Evolutionary conservation across 345 rosid genomes (phyloP).

Genomic region (Laguncularia racemosa): DNA sequence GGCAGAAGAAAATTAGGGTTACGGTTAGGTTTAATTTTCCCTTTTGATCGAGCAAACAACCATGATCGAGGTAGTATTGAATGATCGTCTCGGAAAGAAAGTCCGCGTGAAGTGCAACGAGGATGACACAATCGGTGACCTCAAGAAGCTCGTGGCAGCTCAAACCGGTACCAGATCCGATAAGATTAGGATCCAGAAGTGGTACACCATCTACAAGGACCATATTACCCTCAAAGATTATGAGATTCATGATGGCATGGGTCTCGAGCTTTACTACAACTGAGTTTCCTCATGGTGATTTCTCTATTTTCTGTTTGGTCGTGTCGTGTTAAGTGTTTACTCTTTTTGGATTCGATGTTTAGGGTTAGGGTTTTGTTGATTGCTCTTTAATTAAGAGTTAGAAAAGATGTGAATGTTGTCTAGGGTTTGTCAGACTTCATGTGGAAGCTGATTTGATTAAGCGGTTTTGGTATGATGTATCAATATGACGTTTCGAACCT

Average conservation of each 20-base stretch:
- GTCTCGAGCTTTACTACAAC: slow-evolving; percentile 71
- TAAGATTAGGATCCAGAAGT: slow-evolving; percentile 50
- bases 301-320: not conserved
- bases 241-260: slow-evolving; percentile 78
- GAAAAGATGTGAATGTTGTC: too few relatives aligned
- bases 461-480: too few relatives aligned
- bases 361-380: too few relatives aligned
- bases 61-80: slow-evolving; percentile 77
- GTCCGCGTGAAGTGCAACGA: slow-evolving; percentile 79
- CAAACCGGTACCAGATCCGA: slow-evolving; percentile 50
- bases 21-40: not conserved
- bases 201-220: slow-evolving; percentile 61
- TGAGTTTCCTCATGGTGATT: slow-evolving; percentile 12
- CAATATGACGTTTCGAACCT: too few relatives aligned
- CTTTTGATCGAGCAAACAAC: not conserved
- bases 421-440: too few relatives aligned
- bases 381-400: too few relatives aligned
- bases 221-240: slow-evolving; percentile 74
- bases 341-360: too few relatives aligned
- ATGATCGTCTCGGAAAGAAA: slow-evolving; percentile 71
- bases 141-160: slow-evolving; percentile 79
- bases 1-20: not conserved
- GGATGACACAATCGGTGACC: slow-evolving; percentile 71
- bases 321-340: too few relatives aligned
- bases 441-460: too few relatives aligned